Percentiles rank a stretch among this genome's conserved stretches.
phyloP scores from a whole-genome alignment of 441 rosid species.

The Daphne laureola region DNA sequence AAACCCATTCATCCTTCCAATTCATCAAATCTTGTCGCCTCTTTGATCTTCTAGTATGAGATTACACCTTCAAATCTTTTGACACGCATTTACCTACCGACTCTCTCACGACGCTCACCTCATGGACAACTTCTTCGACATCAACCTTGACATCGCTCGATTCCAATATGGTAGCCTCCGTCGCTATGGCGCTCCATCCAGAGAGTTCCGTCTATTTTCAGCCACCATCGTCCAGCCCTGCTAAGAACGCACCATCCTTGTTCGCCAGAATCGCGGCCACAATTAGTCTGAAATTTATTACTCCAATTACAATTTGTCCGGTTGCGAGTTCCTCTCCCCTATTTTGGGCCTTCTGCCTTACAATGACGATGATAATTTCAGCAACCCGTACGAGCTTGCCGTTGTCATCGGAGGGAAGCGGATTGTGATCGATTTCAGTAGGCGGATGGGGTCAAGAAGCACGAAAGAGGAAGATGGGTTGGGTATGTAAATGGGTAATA shows the following conservation, averaged over 20 bases:
- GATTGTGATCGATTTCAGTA: conserved; percentile 57
- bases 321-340: conserved; percentile 71
- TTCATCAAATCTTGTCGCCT: conserved; percentile 41
- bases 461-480: no score
- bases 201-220: conserved; percentile 60
- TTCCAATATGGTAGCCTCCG: conserved; percentile 77
- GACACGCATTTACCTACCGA: conserved; percentile 47
- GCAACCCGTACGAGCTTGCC: conserved; percentile 47
- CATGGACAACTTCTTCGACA: conserved; percentile 69
- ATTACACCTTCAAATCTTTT: conserved; percentile 60
- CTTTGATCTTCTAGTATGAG: conserved; percentile 67
- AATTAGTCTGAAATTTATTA: conserved; percentile 73
- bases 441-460: no score
- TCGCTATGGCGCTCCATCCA: conserved; percentile 63
- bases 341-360: conserved; percentile 73
- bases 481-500: no score
- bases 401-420: conserved; percentile 41
- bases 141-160: conserved; percentile 49
- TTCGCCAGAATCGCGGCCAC: conserved; percentile 58
- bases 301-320: conserved; percentile 53
- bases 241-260: conserved; percentile 67
- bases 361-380: conserved; percentile 39
- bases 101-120: conserved; percentile 36
- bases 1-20: conserved; percentile 26
- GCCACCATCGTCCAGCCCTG: conserved; percentile 70